Percentiles rank a stretch among this genome's conserved stretches.
Conservation (phyloP, 805 yeast genomes). For the Lipomyces chichibuensis region DNA sequence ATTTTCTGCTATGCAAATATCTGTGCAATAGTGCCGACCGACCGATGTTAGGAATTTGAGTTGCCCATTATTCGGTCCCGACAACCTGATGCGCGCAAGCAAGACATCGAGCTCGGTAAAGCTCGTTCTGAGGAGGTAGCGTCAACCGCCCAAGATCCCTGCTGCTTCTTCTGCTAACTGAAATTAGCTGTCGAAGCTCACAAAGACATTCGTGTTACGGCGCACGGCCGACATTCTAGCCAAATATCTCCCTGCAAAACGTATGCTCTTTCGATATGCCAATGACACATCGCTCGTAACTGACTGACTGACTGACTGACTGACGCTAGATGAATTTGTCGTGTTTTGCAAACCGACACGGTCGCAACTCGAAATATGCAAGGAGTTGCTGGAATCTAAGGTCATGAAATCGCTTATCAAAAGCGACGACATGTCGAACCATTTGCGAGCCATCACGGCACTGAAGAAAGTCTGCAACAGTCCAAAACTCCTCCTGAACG, state of each 20-base stretch:
- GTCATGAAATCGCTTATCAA: conserved; percentile 42
- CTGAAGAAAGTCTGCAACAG: conserved; percentile 84
- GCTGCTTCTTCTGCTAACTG: background rate
- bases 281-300: background rate
- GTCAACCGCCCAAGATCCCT: background rate
- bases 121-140: conserved; percentile 56
- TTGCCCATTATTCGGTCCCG: conserved; percentile 74
- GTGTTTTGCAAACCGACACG: conserved; percentile 76
- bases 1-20: conserved; percentile 41
- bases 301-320: conserved; percentile 1
- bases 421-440: conserved; percentile 42
- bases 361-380: conserved; percentile 60
- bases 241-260: conserved; percentile 68
- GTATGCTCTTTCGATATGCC: background rate
- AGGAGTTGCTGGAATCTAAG: conserved; percentile 50
- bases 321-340: conserved; percentile 58
- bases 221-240: conserved; percentile 62
- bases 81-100: conserved; percentile 60
- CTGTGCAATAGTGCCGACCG: conserved; percentile 43
- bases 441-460: conserved; percentile 69
- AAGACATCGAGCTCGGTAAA: conserved; percentile 59
- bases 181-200: conserved; percentile 54
- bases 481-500: conserved; percentile 56
- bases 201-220: conserved; percentile 70
- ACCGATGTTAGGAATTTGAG: conserved; percentile 51